Percentiles rank a stretch among this genome's conserved stretches.
Conservation (phyloP, 768 basidiomycete species). For the Mycena maculata region DNA sequence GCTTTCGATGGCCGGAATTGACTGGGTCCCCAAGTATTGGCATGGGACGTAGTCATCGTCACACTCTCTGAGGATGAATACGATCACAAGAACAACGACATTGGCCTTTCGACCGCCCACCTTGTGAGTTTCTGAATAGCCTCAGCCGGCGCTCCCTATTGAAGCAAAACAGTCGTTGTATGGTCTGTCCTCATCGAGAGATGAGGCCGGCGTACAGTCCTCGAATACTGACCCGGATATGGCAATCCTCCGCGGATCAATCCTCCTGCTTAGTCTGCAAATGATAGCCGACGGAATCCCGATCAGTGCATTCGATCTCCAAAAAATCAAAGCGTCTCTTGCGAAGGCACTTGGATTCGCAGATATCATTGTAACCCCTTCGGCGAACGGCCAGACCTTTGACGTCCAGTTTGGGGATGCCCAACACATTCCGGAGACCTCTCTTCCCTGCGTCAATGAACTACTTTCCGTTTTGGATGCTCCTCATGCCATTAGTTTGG, state of each 20-base stretch:
- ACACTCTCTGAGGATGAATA: conserved; percentile 67
- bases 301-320: conserved; percentile 61
- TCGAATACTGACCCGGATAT: conserved; percentile 58
- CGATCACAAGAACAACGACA: conserved; percentile 50
- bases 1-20: neutral
- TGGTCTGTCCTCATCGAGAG: conserved; percentile 50
- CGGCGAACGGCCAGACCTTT: conserved; percentile 60
- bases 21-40: conserved; percentile 61
- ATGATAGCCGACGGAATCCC: conserved; percentile 75
- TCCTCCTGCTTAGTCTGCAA: conserved; percentile 68
- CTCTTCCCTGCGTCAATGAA: conserved; percentile 69
- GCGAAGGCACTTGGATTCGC: conserved; percentile 65
- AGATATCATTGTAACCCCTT: conserved; percentile 59
- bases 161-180: conserved; percentile 55
- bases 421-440: conserved; percentile 51
- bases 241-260: conserved; percentile 61
- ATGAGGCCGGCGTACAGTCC: conserved; percentile 29
- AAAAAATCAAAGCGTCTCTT: conserved; percentile 71
- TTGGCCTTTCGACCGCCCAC: conserved; percentile 54
- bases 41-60: conserved; percentile 73
- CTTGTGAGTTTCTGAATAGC: conserved; percentile 46
- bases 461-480: conserved; percentile 72
- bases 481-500: conserved; percentile 58
- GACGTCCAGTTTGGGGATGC: conserved; percentile 66
- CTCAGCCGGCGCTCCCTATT: conserved; percentile 1